These are phyloP conservation scores for Alternaria rosae DNA, from an alignment of 2,329 filamentous ascomycete genomes.

Conservation along the genomic window DNA sequence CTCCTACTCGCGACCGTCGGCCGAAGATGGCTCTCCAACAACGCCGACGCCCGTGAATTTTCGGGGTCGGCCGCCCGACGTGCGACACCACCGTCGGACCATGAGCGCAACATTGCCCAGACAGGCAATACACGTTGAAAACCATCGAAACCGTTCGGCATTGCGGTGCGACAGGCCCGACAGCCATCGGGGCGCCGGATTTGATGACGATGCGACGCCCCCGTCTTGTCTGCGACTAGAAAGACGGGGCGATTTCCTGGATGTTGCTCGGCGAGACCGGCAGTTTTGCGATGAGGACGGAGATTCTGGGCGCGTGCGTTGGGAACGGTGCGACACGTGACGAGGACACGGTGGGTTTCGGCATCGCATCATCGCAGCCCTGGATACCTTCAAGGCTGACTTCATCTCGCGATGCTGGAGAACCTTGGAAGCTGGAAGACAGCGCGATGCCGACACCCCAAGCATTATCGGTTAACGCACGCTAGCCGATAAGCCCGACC, in stretches of 20 bases:
- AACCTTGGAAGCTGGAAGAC: background rate
- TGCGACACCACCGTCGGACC: background rate
- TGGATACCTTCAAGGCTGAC: background rate
- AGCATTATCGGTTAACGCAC: background rate
- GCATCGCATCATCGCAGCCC: background rate
- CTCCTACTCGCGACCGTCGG: no score
- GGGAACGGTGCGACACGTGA: background rate
- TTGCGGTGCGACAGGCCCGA: slow-evolving; percentile 6
- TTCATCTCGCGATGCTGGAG: background rate
- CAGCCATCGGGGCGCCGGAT: slow-evolving; percentile 3
- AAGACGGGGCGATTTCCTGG: background rate
- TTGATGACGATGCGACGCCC: background rate
- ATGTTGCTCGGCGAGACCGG: background rate
- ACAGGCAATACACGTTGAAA: background rate
- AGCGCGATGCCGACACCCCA: background rate
- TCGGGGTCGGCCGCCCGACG: background rate
- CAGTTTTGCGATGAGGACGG: background rate
- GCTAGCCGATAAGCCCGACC: background rate
- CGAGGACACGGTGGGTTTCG: background rate
- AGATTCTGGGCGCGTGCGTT: background rate
- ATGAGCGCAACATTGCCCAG: background rate
- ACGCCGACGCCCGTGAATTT: slow-evolving; percentile 1
- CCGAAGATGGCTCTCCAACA: background rate
- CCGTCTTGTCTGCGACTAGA: background rate
- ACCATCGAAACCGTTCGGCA: slow-evolving; percentile 11